Conservation (phyloP, 441 rosid species). For the Erodium moschatum region DNA sequence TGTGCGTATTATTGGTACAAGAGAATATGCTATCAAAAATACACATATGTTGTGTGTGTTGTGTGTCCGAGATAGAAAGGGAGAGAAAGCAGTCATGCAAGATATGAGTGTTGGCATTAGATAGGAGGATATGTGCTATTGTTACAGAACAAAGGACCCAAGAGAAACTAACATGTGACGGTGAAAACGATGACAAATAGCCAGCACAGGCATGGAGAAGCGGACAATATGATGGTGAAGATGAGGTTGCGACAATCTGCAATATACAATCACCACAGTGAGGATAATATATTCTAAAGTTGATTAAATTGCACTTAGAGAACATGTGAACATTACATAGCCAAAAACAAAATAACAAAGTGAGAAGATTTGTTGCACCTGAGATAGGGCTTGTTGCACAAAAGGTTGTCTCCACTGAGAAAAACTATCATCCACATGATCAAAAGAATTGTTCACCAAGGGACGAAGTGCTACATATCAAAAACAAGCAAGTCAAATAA, state of each 20-base stretch:
- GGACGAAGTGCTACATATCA: constrained; percentile 61
- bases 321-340: neutral
- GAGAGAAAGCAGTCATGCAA: no score
- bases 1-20: neutral
- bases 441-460: constrained; percentile 34
- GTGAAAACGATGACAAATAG: constrained; percentile 70
- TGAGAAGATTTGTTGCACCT: constrained; percentile 33
- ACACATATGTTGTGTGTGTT: neutral
- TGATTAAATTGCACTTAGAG: neutral
- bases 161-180: constrained; percentile 61
- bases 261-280: constrained; percentile 24
- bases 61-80: constrained; percentile 12
- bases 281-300: constrained; percentile 19
- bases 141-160: constrained; percentile 13
- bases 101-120: no score
- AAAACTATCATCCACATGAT: constrained; percentile 51
- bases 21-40: neutral
- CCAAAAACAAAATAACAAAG: neutral
- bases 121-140: constrained; percentile 10
- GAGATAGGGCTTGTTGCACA: constrained; percentile 66
- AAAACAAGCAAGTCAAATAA: neutral
- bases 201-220: constrained; percentile 75
- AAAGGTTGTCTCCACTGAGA: constrained; percentile 64
- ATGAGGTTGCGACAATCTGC: constrained; percentile 68
- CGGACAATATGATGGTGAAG: constrained; percentile 52